These are phyloP conservation scores for Phytophthora europaea DNA, from an alignment of 352 stramenopile species.

Conservation along the genomic window DNA sequence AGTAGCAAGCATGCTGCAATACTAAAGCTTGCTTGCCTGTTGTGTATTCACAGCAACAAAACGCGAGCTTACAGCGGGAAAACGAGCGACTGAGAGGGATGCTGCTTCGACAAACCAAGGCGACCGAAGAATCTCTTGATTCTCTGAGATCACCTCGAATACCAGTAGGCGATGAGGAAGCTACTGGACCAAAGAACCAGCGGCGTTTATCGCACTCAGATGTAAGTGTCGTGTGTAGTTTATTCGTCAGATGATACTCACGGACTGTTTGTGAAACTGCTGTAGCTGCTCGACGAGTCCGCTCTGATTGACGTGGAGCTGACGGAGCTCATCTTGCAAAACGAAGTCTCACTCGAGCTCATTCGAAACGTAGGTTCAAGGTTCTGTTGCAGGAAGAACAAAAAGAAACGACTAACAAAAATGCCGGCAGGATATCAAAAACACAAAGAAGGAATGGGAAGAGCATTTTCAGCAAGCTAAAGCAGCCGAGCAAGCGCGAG, in stretches of 20 bases:
- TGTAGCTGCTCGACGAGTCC: conserved; percentile 77
- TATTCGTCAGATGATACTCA: neutral
- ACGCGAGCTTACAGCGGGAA: conserved; percentile 58
- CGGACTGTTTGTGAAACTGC: neutral
- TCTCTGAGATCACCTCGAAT: conserved; percentile 27
- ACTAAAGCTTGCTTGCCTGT: neutral
- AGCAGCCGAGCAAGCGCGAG: conserved; percentile 43
- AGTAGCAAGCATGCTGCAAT: neutral
- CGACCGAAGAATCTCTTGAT: conserved; percentile 30
- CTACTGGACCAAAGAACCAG: conserved; percentile 18
- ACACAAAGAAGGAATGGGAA: conserved; percentile 84
- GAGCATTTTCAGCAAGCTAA: conserved; percentile 65
- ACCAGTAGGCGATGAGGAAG: neutral
- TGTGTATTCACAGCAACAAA: conserved; percentile 44
- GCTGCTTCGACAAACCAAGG: conserved; percentile 39
- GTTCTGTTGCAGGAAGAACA: neutral
- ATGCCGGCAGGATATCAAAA: conserved; percentile 69
- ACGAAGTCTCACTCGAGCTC: conserved; percentile 85
- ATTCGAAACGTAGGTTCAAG: conserved; percentile 72
- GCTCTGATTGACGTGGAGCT: conserved; percentile 80
- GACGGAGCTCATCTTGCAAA: conserved; percentile 87
- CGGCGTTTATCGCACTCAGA: conserved; percentile 36
- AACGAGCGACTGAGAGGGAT: conserved; percentile 56
- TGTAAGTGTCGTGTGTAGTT: conserved; percentile 18
- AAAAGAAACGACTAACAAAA: neutral